Base-by-base conservation (phyloP, 2,329 filamentous ascomycete genomes). In the Colletotrichum sp. region DNA sequence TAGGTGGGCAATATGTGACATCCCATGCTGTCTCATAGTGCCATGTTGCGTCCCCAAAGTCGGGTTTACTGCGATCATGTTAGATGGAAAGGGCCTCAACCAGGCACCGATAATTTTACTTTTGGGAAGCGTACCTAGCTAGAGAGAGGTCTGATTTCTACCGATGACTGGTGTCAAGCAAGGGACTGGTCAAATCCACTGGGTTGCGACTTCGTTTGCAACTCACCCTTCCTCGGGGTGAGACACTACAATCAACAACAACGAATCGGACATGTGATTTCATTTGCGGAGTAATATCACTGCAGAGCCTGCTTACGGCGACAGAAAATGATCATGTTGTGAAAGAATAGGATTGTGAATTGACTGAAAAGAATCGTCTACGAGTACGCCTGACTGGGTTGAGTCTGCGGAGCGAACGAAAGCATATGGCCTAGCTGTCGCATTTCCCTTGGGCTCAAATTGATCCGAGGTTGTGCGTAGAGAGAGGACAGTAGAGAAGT, bases 41-140 rank as follows among this genome's bases (percentile, higher is more conserved):
- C 6, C 44, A 52, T 52, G 11, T 22, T 13, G n/a, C 44, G 11
- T 52, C 44, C 22, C n/a, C 2, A 22, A 5, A 12, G n/a, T 8
- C 6, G 44, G 12, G 12, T 22, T 13, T 4, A 52, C 12, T 25
- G n/a, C 19, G 11, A 22, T 22, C n/a, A 22, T 52, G 11, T 22
- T 22, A 13, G 6, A 22, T 52, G 44, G 44, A 13, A 22, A 52
- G n/a, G 44, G 44, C 2, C n/a, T 52, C 44, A 4, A 52, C 2
- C 12, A 52, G n/a, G 11, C n/a, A 52, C 44, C 44, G 11, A 1
- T 52, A 3, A 25, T 2, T 22, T 8, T 8, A 52, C 44, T 13
- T 52, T 5, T 13, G n/a, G 6, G 2, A 22, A 52, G n/a, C 44
- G 0, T 49, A 2, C 1, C 0, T 3, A 22, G n/a, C 44, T 22